Percentiles rank a stretch among this genome's conserved stretches.
Conservation (phyloP, 2,329 filamentous ascomycete species). For the Sporothrix brasiliensis region DNA sequence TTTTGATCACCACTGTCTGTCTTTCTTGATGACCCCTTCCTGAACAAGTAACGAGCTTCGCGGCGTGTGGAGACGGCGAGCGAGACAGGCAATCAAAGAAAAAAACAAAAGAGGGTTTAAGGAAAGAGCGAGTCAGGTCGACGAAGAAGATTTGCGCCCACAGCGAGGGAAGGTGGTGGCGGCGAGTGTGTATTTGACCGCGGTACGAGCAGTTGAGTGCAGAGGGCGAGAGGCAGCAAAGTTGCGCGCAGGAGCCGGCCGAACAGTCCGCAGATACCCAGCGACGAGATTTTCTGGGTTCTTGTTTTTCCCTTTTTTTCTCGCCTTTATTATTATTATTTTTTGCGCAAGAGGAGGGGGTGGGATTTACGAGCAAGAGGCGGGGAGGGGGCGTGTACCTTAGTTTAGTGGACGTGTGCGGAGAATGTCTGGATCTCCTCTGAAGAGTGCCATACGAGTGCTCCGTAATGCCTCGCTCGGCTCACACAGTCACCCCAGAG, state of each 20-base stretch:
- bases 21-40: slow-evolving; percentile 28
- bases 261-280: slow-evolving; percentile 30
- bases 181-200: slow-evolving; percentile 46
- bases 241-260: slow-evolving; percentile 40
- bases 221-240: slow-evolving; percentile 16
- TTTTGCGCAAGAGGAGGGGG: slow-evolving; percentile 28
- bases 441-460: slow-evolving; percentile 21
- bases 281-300: slow-evolving; percentile 23
- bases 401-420: slow-evolving; percentile 32
- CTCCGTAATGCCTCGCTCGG: slow-evolving; percentile 1
- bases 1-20: slow-evolving; percentile 18
- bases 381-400: slow-evolving; percentile 8
- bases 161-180: slow-evolving; percentile 42
- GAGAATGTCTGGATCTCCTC: slow-evolving; percentile 32
- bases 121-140: slow-evolving; percentile 30
- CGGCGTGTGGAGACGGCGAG: slow-evolving; percentile 18
- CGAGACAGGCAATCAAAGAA: slow-evolving; percentile 17
- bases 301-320: slow-evolving; percentile 28
- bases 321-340: slow-evolving; percentile 17
- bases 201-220: slow-evolving; percentile 36
- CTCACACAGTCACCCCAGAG: slow-evolving; percentile 24
- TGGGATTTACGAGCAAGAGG: slow-evolving; percentile 19
- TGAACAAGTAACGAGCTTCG: slow-evolving; percentile 24
- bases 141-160: slow-evolving; percentile 3
- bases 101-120: slow-evolving; percentile 29